Evolutionary conservation across 345 rosid genomes (phyloP).

Genomic region (Murraya koenigii): DNA sequence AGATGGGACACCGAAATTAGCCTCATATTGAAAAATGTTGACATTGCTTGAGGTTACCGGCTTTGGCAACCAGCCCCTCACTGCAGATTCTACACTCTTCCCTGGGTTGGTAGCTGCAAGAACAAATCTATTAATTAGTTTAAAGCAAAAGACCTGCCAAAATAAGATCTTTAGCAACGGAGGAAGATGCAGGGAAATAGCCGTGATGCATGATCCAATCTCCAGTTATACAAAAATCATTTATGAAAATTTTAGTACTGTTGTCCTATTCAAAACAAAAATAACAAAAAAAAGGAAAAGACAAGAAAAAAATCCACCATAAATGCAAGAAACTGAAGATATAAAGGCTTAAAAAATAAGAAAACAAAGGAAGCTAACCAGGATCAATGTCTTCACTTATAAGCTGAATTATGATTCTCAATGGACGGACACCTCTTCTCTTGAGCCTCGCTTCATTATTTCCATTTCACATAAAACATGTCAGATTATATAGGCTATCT

Average conservation of each 20-base stretch:
- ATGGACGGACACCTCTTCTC: too few relatives aligned
- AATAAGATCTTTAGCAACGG: too few relatives aligned
- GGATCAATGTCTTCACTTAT: slow-evolving; percentile 81
- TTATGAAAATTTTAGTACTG: background rate
- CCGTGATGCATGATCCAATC: too few relatives aligned
- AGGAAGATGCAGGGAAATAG: background rate
- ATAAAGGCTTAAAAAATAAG: background rate
- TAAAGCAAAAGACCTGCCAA: background rate
- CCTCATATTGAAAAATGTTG: slow-evolving; percentile 58
- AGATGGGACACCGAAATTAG: slow-evolving; percentile 55
- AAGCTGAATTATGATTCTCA: slow-evolving; percentile 78
- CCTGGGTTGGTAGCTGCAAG: slow-evolving; percentile 66
- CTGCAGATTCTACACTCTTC: slow-evolving; percentile 50
- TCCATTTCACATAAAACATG: too few relatives aligned
- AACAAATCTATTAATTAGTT: slow-evolving; percentile 5
- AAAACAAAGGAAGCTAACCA: slow-evolving; percentile 39
- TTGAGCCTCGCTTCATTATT: too few relatives aligned
- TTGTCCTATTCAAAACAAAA: background rate
- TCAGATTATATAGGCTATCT: too few relatives aligned
- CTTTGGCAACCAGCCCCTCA: slow-evolving; percentile 69
- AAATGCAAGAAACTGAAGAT: background rate
- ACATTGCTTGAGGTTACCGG: slow-evolving; percentile 39
- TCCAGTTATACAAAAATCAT: too few relatives aligned
- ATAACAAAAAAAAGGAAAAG: too few relatives aligned
- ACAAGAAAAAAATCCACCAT: background rate